These are phyloP conservation scores for Coemansia sp. DNA, from an alignment of 192 early-diverging fungal species.

Conservation along the genomic window DNA sequence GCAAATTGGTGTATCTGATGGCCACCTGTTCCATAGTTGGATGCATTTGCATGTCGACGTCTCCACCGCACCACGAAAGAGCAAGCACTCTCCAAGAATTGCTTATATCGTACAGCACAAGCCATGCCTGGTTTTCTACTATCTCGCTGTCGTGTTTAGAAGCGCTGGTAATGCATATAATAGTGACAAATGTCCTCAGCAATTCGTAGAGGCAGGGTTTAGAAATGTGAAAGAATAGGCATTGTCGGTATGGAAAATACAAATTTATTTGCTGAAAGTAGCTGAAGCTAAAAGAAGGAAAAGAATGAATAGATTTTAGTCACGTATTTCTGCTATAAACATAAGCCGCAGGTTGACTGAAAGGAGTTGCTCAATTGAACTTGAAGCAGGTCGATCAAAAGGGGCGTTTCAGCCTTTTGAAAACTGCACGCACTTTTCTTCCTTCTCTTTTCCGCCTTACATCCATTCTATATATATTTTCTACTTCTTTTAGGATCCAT, in stretches of 20 bases:
- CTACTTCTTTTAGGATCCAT: neutral
- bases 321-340: too few species aligned
- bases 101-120: neutral
- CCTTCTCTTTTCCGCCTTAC: neutral
- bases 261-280: too few species aligned
- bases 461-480: neutral
- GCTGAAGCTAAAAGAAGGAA: too few species aligned
- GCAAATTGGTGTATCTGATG: neutral
- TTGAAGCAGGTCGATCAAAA: too few species aligned
- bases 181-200: neutral
- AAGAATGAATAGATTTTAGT: too few species aligned
- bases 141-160: neutral
- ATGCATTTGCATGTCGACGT: neutral
- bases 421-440: too few species aligned
- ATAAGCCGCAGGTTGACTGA: too few species aligned
- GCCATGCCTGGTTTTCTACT: neutral
- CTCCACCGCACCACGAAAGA: neutral
- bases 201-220: neutral
- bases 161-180: neutral
- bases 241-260: too few species aligned
- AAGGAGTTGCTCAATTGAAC: too few species aligned
- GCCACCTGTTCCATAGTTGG: neutral
- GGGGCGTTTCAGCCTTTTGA: too few species aligned
- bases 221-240: neutral
- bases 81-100: neutral